Conservation (phyloP, 305 asterid species). For the Petunia hybrid region DNA sequence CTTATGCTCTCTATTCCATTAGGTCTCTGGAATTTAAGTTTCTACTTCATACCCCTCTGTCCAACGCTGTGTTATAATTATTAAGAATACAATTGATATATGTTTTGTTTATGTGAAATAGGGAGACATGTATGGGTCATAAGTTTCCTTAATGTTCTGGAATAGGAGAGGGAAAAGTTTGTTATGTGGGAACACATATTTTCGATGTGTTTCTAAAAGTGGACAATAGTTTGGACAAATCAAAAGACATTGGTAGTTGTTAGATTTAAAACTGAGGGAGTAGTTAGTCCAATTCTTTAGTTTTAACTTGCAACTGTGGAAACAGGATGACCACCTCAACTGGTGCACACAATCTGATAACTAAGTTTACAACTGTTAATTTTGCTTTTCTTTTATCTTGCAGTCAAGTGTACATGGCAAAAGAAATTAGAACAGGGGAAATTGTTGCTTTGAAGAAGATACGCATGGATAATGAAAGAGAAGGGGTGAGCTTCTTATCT, state of each 20-base stretch:
- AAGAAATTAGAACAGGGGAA: constrained; percentile 83
- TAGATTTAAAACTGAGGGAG: constrained; percentile 18
- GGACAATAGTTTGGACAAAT: not conserved
- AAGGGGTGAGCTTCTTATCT: constrained; percentile 67
- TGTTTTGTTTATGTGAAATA: constrained; percentile 1
- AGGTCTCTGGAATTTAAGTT: not conserved
- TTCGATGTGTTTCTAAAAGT: constrained; percentile 14
- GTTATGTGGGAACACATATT: constrained; percentile 20
- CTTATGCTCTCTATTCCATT: not conserved
- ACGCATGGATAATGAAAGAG: constrained; percentile 93
- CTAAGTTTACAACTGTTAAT: constrained; percentile 23
- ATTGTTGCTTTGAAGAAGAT: constrained; percentile 95
- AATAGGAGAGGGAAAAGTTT: constrained; percentile 15
- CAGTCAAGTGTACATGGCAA: constrained; percentile 94
- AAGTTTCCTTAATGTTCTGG: not conserved
- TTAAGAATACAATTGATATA: not conserved
- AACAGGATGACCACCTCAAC: constrained; percentile 24
- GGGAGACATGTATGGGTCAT: not conserved
- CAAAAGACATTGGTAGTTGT: not conserved
- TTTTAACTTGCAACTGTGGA: not conserved
- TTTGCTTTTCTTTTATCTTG: constrained; percentile 28
- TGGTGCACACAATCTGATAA: constrained; percentile 12
- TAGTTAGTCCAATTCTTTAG: not conserved
- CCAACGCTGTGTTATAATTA: not conserved
- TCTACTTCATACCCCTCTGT: not conserved